phyloP scores from a whole-genome alignment of 352 stramenopile species.

The Pelagophyceae sp. region DNA sequence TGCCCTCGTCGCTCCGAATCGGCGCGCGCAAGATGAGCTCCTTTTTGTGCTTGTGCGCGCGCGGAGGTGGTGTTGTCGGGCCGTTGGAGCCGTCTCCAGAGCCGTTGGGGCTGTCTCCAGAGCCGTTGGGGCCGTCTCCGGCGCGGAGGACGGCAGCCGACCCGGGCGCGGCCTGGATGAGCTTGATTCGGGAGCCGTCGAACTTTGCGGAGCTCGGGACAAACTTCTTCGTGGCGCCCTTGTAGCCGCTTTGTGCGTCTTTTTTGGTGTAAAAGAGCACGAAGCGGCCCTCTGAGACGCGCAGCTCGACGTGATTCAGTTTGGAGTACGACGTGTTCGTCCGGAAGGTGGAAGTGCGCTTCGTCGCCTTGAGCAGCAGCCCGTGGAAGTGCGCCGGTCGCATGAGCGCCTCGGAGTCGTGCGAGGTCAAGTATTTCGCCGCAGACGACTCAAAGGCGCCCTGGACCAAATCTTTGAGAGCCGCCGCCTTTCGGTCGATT shows the following conservation, averaged over 20 bases:
- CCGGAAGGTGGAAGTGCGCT: neutral
- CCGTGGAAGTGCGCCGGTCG: neutral
- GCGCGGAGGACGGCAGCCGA: no score
- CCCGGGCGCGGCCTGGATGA: no score
- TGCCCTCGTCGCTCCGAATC: no score
- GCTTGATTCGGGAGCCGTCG: neutral
- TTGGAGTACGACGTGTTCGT: neutral
- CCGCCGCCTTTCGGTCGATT: neutral
- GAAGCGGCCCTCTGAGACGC: neutral
- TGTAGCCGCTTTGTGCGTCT: neutral
- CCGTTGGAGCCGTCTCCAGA: no score
- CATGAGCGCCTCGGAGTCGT: neutral
- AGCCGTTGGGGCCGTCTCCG: no score
- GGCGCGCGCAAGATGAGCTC: no score
- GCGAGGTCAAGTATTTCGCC: neutral
- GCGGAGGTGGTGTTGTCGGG: no score
- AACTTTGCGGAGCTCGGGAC: neutral
- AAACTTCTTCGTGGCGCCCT: constrained; percentile 1
- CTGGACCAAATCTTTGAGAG: neutral
- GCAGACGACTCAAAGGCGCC: neutral
- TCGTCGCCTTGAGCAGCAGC: neutral
- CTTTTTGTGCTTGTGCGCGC: no score
- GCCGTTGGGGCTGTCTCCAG: no score
- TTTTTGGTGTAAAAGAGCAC: constrained; percentile 13
- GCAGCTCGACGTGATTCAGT: neutral